Percentiles rank a stretch among this genome's conserved stretches.
phyloP scores from a whole-genome alignment of 805 yeast species.

The Sugiyamaella chiloensis region DNA sequence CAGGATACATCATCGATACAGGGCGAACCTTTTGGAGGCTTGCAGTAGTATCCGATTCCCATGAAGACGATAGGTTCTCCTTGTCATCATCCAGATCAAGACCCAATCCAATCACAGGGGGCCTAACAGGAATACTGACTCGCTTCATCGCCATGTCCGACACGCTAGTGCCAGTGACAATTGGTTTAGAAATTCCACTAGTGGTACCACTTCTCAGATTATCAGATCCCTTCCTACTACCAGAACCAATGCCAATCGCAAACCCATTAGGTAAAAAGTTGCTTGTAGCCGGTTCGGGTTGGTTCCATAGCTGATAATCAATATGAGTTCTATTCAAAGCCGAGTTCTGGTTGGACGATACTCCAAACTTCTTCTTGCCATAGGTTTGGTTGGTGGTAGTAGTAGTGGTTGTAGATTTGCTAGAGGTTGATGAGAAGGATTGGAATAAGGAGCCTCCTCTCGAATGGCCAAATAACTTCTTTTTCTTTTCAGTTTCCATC shows the following conservation, averaged over 20 bases:
- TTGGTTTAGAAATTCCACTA: not conserved
- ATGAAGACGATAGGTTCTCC: constrained; percentile 13
- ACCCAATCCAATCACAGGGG: constrained; percentile 17
- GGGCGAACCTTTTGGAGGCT: constrained; percentile 19
- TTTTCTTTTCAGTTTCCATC: constrained; percentile 6
- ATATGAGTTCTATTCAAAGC: constrained; percentile 15
- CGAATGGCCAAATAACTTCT: constrained; percentile 13
- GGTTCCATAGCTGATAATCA: constrained; percentile 23
- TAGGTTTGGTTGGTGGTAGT: too few species aligned
- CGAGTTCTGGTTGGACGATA: constrained; percentile 11
- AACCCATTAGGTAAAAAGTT: not conserved
- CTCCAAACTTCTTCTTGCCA: constrained; percentile 16
- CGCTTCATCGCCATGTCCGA: not conserved
- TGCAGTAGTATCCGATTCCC: constrained; percentile 23
- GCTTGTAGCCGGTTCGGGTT: constrained; percentile 9
- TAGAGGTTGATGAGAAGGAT: constrained; percentile 6
- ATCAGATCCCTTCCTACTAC: not conserved
- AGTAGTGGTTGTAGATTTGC: constrained; percentile 2
- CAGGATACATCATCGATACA: constrained; percentile 6
- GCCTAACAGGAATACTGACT: not conserved
- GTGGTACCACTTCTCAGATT: not conserved
- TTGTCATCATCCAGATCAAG: constrained; percentile 10
- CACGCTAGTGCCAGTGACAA: not conserved
- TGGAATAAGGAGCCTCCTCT: constrained; percentile 14
- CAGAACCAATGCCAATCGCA: not conserved